phyloP scores from a whole-genome alignment of 2,329 filamentous ascomycete genomes.

The Colletotrichum musicola region DNA sequence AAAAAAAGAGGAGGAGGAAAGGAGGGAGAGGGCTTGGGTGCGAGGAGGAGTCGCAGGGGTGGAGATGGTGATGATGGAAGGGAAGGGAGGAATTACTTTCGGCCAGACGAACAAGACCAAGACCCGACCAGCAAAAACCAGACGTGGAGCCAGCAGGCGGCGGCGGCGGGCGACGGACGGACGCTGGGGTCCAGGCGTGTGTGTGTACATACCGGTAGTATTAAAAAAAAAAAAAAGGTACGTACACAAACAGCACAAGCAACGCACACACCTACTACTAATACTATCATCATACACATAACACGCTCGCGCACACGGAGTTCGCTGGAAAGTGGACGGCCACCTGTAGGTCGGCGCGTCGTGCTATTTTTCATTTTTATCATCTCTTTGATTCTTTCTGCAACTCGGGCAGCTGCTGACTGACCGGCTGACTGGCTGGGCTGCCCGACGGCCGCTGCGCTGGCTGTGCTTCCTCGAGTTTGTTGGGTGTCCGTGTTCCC shows the following conservation, averaged over 20 bases:
- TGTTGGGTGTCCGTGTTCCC: constrained; percentile 24
- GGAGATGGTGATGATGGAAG: constrained; percentile 40
- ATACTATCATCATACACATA: neutral
- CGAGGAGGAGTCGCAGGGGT: constrained; percentile 36
- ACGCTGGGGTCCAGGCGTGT: constrained; percentile 7
- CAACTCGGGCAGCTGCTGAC: neutral
- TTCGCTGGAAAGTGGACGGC: neutral
- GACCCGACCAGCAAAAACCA: neutral
- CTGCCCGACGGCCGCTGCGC: constrained; percentile 22
- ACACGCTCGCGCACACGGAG: neutral
- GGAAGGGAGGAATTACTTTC: constrained; percentile 30
- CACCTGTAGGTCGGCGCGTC: neutral
- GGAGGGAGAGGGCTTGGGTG: constrained; percentile 36
- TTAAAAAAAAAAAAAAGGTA: too few species aligned
- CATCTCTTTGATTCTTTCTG: neutral
- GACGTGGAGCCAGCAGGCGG: neutral
- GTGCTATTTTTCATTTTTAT: neutral
- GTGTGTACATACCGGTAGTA: too few species aligned
- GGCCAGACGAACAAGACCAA: constrained; percentile 32
- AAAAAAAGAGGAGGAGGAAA: constrained; percentile 26
- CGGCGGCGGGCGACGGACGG: constrained; percentile 8
- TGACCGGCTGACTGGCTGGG: neutral
- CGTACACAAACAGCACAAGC: too few species aligned
- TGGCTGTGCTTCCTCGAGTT: constrained; percentile 28
- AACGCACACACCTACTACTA: too few species aligned